phyloP scores from a whole-genome alignment of 345 rosid species.

The Eucalyptus tenuipes region DNA sequence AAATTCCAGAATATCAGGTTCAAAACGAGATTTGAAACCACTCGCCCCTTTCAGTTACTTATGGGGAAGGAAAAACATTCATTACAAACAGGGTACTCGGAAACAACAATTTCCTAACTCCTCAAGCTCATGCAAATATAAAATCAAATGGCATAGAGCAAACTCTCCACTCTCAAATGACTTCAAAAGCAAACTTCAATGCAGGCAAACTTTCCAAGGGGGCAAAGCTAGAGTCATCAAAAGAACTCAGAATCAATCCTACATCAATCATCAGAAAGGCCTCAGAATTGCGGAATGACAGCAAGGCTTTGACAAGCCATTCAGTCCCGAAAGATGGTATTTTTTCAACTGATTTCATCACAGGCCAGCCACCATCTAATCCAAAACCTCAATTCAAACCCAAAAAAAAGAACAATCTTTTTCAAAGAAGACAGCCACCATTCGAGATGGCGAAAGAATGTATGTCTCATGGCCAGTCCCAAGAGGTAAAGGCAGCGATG shows the following conservation, averaged over 20 bases:
- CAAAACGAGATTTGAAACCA: no score
- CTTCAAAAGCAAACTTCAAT: background rate
- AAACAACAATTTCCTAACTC: background rate
- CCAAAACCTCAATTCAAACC: background rate
- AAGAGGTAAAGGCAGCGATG: conserved; percentile 2
- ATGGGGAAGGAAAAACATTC: background rate
- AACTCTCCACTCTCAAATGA: background rate
- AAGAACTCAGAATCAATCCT: background rate
- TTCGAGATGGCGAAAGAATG: background rate
- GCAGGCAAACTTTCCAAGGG: background rate
- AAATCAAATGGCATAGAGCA: background rate
- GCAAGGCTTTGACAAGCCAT: conserved; percentile 19
- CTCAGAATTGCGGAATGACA: conserved; percentile 35
- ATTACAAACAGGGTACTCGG: background rate
- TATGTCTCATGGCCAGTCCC: conserved; percentile 28
- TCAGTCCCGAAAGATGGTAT: conserved; percentile 40
- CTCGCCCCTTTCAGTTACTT: no score
- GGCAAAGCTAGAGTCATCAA: background rate
- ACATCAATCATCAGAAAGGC: background rate
- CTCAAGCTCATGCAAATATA: background rate
- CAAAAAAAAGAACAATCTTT: background rate
- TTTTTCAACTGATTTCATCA: conserved; percentile 7
- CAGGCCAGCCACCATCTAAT: background rate
- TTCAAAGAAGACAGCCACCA: background rate
- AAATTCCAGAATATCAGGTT: no score